A percentile compares a stretch with the other conserved stretches of the same genome.
Conservation (phyloP, 441 rosid genomes). For the Theobroma grandiflorum region DNA sequence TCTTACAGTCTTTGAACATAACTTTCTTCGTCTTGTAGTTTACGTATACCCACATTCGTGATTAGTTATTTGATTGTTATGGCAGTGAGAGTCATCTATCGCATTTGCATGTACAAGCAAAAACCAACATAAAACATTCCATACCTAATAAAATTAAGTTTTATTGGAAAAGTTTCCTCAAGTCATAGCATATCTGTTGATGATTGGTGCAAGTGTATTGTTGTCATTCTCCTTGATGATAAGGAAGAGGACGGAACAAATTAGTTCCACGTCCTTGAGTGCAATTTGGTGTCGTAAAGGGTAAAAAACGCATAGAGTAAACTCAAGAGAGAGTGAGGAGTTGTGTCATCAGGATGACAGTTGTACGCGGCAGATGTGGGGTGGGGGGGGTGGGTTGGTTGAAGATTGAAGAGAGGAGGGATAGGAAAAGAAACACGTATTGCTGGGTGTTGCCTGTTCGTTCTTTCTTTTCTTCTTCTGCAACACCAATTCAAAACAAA, state of each 20-base stretch:
- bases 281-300: background rate
- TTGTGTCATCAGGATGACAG: background rate
- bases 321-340: background rate
- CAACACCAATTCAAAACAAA: constrained; percentile 29
- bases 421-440: background rate
- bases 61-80: background rate
- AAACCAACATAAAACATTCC: background rate
- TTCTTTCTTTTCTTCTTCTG: constrained; percentile 35
- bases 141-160: too few relatives aligned
- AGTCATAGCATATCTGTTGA: too few relatives aligned
- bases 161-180: too few relatives aligned
- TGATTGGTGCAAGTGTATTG: background rate
- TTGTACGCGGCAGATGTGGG: background rate
- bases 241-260: too few relatives aligned
- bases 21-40: background rate
- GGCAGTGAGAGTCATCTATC: too few relatives aligned
- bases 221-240: background rate
- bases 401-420: background rate
- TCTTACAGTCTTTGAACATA: background rate
- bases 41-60: background rate
- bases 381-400: too few relatives aligned
- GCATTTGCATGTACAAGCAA: background rate
- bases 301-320: background rate
- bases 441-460: constrained; percentile 21
- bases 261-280: too few relatives aligned